Conservation (phyloP, 345 rosid species). For the Aquilaria yunnanensis region DNA sequence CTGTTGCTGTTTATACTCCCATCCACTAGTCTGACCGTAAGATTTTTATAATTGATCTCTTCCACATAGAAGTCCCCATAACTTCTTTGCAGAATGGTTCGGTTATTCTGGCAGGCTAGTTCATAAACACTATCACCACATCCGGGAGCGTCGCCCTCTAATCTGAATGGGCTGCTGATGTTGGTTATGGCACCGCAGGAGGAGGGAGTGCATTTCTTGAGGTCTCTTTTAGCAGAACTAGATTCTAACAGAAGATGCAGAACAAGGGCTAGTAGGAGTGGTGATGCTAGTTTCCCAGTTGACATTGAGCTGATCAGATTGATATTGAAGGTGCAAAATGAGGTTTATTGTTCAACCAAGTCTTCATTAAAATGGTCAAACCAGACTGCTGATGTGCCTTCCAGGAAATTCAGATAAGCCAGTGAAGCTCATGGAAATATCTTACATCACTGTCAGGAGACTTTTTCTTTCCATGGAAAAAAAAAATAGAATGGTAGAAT, state of each 20-base stretch:
- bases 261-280: background rate
- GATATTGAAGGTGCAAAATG: background rate
- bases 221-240: background rate
- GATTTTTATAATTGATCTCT: background rate
- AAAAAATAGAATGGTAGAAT: too few species aligned
- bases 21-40: background rate
- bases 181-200: conserved; percentile 3
- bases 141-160: background rate
- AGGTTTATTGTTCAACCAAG: too few species aligned
- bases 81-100: background rate
- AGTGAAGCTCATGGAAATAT: background rate
- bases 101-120: conserved; percentile 3
- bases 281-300: background rate
- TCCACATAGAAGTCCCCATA: background rate
- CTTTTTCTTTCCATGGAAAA: too few species aligned
- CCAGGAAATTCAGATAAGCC: too few species aligned
- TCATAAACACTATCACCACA: background rate
- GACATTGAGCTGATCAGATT: background rate
- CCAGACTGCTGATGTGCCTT: too few species aligned
- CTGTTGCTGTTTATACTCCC: background rate
- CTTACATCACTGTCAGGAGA: background rate
- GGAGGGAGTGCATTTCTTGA: background rate
- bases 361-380: too few species aligned
- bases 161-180: conserved; percentile 4
- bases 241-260: background rate